phyloP scores from a whole-genome alignment of 768 basidiomycete genomes.

The Hericium coralloides region DNA sequence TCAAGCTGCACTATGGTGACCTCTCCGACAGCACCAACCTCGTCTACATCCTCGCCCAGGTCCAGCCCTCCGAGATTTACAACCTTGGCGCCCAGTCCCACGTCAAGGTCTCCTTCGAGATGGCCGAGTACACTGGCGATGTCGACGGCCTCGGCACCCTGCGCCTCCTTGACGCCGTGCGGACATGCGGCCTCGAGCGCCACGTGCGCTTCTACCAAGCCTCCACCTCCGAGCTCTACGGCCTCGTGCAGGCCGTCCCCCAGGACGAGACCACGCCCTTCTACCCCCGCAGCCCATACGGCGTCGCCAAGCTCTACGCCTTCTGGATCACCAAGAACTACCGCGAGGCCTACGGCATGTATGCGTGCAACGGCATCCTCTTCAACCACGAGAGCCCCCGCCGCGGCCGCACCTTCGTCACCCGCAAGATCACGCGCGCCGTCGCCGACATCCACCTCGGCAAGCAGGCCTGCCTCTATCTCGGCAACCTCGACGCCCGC shows the following conservation, averaged over 20 bases:
- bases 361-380: slow-evolving; percentile 91
- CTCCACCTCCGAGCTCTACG: slow-evolving; percentile 94
- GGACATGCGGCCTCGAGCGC: slow-evolving; percentile 90
- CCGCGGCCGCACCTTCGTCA: slow-evolving; percentile 91
- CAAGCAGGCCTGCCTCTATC: slow-evolving; percentile 84
- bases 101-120: slow-evolving; percentile 99
- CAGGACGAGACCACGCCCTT: slow-evolving; percentile 96
- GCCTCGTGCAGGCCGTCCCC: slow-evolving; percentile 92
- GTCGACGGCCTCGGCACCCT: slow-evolving; percentile 94
- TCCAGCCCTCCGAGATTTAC: slow-evolving; percentile 94
- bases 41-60: slow-evolving; percentile 91
- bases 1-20: slow-evolving; percentile 88
- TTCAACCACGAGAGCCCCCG: slow-evolving; percentile 99
- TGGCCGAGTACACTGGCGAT: slow-evolving; percentile 98
- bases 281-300: slow-evolving; percentile 97
- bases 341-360: slow-evolving; percentile 94
- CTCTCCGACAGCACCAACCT: slow-evolving; percentile 95
- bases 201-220: slow-evolving; percentile 96
- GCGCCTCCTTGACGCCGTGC: slow-evolving; percentile 90
- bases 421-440: slow-evolving; percentile 88
- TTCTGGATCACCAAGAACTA: slow-evolving; percentile 91
- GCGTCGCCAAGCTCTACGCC: slow-evolving; percentile 89
- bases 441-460: slow-evolving; percentile 87
- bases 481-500: slow-evolving; percentile 90
- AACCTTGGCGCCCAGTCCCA: slow-evolving; percentile 97